Base-by-base conservation (phyloP, 768 basidiomycete genomes). In the Mrakia hoshinonis region DNA sequence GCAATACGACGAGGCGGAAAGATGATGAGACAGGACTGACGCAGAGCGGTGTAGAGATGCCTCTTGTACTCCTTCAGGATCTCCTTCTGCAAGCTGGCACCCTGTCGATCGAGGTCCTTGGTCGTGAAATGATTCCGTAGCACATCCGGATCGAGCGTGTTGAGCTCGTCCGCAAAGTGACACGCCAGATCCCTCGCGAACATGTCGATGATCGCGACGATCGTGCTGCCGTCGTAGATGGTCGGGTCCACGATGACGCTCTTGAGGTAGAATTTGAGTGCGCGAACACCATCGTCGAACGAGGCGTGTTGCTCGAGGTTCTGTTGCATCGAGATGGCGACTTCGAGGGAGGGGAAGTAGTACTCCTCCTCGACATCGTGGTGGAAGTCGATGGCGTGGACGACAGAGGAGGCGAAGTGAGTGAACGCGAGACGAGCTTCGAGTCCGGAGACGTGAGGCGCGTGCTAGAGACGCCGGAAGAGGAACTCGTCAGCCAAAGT, bases 11-110 rank as follows among this genome's bases (percentile, higher is more conserved):
- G n/a, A n/a, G 18, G 52, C 11, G n/a, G n/a, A 26, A 54, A n/a
- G 52, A n/a, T n/a, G 52, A 9, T 7, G 52, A n/a, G 52, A 38
- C 18, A 5, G 12, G 60, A 61, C 60, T 3, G 5, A 65, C 64
- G 65, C 48, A 67, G 49, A n/a, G 65, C 65, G 10, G 65, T 67
- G 65, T 67, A 67, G 29, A 67, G 49, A 22, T 67, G 65, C 1
- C 65, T 48, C 5, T 38, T 51, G 65, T 67, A 67, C 22, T 67
- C 65, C 65, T 65, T 67, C 48, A 67, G 31, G 31, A 67, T 49
- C 9, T 51, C 31, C 49, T 67, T 67, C 34, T 51, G 48, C 3
- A 67, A 49, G 1, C 15, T 31, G 4, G 65, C 34, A 9, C 65
- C 65, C 34, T 67, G 65, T 36, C 39, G 51, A 22, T 48, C 49